Percentiles rank a stretch among this genome's conserved stretches.
These are phyloP conservation scores for Chrysochromulina parva DNA, from an alignment of 78 protist species.

Conservation along the genomic window DNA sequence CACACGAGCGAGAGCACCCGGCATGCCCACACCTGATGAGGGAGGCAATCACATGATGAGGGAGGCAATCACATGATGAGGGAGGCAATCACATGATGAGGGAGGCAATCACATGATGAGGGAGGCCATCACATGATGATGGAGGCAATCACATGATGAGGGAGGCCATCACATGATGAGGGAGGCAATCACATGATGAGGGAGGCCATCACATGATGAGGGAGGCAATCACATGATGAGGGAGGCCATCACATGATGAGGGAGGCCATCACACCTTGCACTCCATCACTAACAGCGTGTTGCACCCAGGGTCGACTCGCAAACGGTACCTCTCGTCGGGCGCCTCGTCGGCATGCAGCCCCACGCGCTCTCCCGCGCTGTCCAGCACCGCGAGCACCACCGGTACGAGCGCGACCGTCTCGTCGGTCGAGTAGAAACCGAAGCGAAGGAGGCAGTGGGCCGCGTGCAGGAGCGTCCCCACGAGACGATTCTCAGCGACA, in stretches of 20 bases:
- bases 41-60: no score
- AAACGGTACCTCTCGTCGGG: neutral
- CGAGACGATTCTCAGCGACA: neutral
- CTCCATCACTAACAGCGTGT: constrained; percentile 1
- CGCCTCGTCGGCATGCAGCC: neutral
- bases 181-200: neutral
- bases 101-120: neutral
- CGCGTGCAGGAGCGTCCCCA: neutral
- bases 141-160: no score
- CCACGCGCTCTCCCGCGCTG: neutral
- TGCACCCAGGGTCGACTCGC: neutral
- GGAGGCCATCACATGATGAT: no score
- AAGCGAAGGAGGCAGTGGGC: neutral
- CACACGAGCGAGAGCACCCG: neutral
- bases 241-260: no score
- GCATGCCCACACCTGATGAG: no score
- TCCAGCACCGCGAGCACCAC: neutral
- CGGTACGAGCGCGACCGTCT: neutral
- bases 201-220: no score
- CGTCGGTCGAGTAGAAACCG: neutral
- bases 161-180: no score
- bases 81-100: no score
- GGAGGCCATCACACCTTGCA: neutral
- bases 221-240: no score
- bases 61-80: no score